These are phyloP conservation scores for Cicer chorassanicum DNA, from an alignment of 306 rosid species.

Conservation along the genomic window DNA sequence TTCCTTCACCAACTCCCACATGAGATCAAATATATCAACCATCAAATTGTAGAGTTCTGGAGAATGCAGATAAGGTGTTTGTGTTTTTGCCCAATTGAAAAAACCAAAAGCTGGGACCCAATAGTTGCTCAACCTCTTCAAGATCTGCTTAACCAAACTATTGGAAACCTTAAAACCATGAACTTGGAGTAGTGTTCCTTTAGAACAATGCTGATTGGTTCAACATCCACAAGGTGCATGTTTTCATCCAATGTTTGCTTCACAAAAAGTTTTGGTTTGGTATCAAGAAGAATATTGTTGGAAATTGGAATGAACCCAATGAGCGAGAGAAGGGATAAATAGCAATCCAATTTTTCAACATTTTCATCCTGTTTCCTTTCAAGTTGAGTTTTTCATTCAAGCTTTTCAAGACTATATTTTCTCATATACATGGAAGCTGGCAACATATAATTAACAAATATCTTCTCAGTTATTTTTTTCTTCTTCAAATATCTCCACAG, in stretches of 20 bases:
- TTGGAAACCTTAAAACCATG: slow-evolving; percentile 47
- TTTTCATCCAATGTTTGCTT: slow-evolving; percentile 21
- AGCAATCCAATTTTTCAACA: too few species aligned
- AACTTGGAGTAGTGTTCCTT: slow-evolving; percentile 52
- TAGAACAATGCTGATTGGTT: slow-evolving; percentile 53
- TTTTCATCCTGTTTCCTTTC: too few species aligned
- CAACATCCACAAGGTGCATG: slow-evolving; percentile 42
- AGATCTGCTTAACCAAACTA: slow-evolving; percentile 56
- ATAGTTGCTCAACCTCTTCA: slow-evolving; percentile 66
- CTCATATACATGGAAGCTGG: too few species aligned
- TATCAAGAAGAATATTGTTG: not conserved
- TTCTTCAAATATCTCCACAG: too few species aligned
- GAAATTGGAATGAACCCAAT: slow-evolving; percentile 63
- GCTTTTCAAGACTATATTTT: too few species aligned
- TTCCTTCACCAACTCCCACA: slow-evolving; percentile 80
- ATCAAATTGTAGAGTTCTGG: slow-evolving; percentile 57
- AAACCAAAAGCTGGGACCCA: slow-evolving; percentile 73
- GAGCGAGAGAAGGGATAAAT: slow-evolving; percentile 74
- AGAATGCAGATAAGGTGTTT: slow-evolving; percentile 68
- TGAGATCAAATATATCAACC: slow-evolving; percentile 61
- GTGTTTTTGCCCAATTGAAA: slow-evolving; percentile 79
- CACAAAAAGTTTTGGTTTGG: slow-evolving; percentile 27
- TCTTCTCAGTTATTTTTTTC: too few species aligned
- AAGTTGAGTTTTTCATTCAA: too few species aligned
- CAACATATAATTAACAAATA: too few species aligned